These are phyloP conservation scores for Polyporus tsugae DNA, from an alignment of 1,284 basidiomycete species.

Conservation along the genomic window DNA sequence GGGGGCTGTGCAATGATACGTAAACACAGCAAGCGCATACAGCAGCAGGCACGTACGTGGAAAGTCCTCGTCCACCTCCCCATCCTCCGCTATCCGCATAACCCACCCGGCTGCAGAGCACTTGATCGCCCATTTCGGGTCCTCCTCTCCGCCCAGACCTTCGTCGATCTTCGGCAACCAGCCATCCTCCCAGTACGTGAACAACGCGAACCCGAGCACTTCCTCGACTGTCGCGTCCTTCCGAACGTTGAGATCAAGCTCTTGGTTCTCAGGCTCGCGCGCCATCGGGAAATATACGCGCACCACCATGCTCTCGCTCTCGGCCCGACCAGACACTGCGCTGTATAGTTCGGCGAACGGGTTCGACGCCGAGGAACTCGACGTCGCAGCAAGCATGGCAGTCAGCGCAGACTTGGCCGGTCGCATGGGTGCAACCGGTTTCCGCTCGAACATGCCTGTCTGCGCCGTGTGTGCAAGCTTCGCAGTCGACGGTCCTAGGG, in stretches of 20 bases:
- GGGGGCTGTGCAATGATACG: conserved; percentile 65
- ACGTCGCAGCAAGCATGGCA: conserved; percentile 66
- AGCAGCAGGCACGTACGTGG: conserved; percentile 69
- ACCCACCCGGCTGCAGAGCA: conserved; percentile 91
- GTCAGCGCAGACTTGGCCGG: conserved; percentile 67
- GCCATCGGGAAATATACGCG: conserved; percentile 92
- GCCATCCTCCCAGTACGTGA: conserved; percentile 90
- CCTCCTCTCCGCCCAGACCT: conserved; percentile 64
- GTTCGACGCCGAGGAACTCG: conserved; percentile 68
- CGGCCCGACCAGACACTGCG: conserved; percentile 77
- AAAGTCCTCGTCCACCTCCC: conserved; percentile 98
- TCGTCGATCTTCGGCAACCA: conserved; percentile 83
- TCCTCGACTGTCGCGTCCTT: conserved; percentile 95
- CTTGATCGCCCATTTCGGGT: conserved; percentile 65
- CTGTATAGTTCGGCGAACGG: conserved; percentile 87
- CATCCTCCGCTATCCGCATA: conserved; percentile 96
- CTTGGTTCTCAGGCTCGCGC: conserved; percentile 61
- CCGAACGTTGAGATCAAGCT: conserved; percentile 76
- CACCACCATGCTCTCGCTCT: conserved; percentile 70
- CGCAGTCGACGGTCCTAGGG: background rate
- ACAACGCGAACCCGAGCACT: conserved; percentile 93
- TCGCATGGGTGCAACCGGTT: conserved; percentile 51
- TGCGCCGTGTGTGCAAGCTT: conserved; percentile 24
- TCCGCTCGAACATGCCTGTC: conserved; percentile 56
- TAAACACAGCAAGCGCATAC: background rate